phyloP scores from a whole-genome alignment of 192 early-diverging fungal species.

The Coemansia sp. region DNA sequence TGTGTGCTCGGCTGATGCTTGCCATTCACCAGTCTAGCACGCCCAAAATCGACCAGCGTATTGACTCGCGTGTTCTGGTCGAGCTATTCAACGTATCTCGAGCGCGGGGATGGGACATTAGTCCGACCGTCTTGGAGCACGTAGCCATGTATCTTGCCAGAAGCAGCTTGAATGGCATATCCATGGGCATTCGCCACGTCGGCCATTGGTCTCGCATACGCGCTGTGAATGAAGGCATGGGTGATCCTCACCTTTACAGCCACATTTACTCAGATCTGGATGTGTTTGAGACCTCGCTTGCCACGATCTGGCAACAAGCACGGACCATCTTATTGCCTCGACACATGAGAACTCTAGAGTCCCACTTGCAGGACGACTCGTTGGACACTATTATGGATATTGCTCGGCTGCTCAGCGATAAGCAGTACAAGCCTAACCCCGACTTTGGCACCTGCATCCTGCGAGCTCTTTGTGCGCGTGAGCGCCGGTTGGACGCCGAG shows the following conservation, averaged over 20 bases:
- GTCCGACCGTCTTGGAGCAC: conserved; percentile 9
- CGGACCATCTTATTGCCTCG: neutral
- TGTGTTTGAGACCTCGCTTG: neutral
- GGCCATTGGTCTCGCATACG: neutral
- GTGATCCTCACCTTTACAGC: neutral
- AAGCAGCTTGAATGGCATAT: conserved; percentile 7
- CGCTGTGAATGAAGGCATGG: neutral
- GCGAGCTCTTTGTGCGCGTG: conserved; percentile 20
- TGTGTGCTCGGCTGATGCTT: conserved; percentile 28
- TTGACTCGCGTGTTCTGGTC: conserved; percentile 13
- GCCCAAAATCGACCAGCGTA: neutral
- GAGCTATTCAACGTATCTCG: conserved; percentile 14
- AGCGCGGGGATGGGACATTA: conserved; percentile 19
- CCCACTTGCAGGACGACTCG: neutral
- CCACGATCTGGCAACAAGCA: neutral
- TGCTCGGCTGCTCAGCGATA: neutral
- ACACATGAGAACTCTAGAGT: neutral
- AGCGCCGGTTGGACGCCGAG: conserved; percentile 22
- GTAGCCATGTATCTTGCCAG: conserved; percentile 25
- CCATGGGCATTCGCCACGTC: neutral
- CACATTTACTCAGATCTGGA: neutral
- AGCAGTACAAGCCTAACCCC: neutral
- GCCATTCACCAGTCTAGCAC: conserved; percentile 21
- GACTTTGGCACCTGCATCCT: conserved; percentile 6
- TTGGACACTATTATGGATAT: conserved; percentile 15